A percentile compares a stretch with the other conserved stretches of the same genome.
Conservation (phyloP, 768 basidiomycete genomes). For the Mycena alexandri region DNA sequence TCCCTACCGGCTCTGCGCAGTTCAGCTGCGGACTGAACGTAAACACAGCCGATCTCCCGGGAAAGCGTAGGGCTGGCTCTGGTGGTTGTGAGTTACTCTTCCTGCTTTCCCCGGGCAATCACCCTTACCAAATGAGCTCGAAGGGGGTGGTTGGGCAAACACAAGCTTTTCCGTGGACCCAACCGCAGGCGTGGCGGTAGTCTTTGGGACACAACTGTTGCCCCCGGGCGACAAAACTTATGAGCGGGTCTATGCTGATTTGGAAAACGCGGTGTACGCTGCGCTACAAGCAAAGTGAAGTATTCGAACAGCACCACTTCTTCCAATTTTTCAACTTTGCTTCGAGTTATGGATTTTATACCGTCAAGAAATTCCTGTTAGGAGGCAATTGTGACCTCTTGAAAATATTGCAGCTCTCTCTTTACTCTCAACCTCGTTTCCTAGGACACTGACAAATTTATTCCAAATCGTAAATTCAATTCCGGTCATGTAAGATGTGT, state of each 20-base stretch:
- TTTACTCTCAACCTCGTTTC: too few species aligned
- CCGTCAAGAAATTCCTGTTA: too few species aligned
- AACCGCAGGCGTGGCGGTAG: slow-evolving; percentile 16
- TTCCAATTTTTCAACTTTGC: too few species aligned
- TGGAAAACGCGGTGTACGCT: slow-evolving; percentile 24
- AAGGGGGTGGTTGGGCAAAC: slow-evolving; percentile 33
- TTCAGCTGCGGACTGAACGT: slow-evolving; percentile 18
- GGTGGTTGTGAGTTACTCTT: slow-evolving; percentile 18
- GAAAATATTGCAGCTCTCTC: too few species aligned
- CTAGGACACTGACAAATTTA: too few species aligned
- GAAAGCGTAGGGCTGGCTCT: slow-evolving; percentile 6
- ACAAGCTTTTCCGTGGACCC: slow-evolving; percentile 31
- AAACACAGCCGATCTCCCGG: slow-evolving; percentile 22
- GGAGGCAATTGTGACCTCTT: too few species aligned
- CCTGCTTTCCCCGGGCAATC: too few species aligned
- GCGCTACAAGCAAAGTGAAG: background rate
- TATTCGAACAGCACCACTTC: too few species aligned
- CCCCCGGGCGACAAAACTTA: slow-evolving; percentile 3
- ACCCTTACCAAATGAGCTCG: background rate
- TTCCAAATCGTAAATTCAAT: too few species aligned
- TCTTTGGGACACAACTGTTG: slow-evolving; percentile 28
- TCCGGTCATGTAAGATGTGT: too few species aligned
- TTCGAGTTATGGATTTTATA: too few species aligned
- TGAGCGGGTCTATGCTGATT: background rate
- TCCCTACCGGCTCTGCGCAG: slow-evolving; percentile 7